Conservation (phyloP, 345 rosid species). For the Orychophragmus violaceus region DNA sequence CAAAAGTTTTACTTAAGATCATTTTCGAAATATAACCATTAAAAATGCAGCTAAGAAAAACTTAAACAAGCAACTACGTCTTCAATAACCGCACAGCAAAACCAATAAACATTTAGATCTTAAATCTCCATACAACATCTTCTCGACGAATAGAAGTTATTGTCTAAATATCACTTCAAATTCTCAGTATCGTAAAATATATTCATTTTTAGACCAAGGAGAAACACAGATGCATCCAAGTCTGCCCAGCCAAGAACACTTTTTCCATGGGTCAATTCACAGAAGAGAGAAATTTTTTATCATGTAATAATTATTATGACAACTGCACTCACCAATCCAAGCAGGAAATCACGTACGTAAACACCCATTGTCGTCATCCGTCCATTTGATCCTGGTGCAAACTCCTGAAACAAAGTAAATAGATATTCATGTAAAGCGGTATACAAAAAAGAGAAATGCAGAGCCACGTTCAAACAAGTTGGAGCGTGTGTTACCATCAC, state of each 20-base stretch:
- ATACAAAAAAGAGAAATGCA: no score
- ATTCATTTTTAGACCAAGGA: background rate
- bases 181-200: no score
- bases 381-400: no score
- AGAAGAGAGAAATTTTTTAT: background rate
- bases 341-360: slow-evolving; percentile 88
- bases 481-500: no score
- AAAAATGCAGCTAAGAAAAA: background rate
- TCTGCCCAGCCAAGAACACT: no score
- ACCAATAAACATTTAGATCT: background rate
- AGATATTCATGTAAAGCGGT: no score
- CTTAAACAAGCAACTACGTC: background rate
- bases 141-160: background rate
- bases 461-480: no score
- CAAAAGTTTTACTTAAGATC: no score
- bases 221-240: background rate
- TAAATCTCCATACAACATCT: background rate
- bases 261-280: slow-evolving; percentile 1
- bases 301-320: background rate
- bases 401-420: no score
- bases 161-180: background rate
- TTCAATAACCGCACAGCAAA: background rate
- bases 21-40: background rate
- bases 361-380: slow-evolving; percentile 90
- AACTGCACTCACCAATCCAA: slow-evolving; percentile 69